phyloP scores from a whole-genome alignment of 192 early-diverging fungal species.

The Backusella morwellensis region DNA sequence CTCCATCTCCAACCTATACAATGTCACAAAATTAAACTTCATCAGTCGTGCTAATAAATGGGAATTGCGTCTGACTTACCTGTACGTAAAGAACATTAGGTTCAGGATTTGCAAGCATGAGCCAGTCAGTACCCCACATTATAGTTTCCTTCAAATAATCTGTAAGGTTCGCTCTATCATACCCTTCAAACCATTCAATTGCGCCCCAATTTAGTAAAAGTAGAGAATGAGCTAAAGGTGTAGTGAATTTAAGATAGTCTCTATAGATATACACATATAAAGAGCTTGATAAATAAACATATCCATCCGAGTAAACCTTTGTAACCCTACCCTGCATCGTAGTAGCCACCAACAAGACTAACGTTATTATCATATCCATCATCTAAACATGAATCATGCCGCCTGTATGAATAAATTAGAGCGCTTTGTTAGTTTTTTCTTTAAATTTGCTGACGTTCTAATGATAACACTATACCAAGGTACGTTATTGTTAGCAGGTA shows the following conservation, averaged over 20 bases:
- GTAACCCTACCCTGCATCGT: conserved; percentile 3
- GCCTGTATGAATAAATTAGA: neutral
- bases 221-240: conserved; percentile 44
- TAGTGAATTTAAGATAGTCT: conserved; percentile 54
- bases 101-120: conserved; percentile 48
- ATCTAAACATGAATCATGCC: neutral
- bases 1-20: conserved; percentile 26
- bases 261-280: neutral
- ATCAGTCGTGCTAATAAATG: neutral
- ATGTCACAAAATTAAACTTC: neutral
- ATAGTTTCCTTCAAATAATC: conserved; percentile 40
- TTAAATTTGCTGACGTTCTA: too few relatives aligned
- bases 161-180: conserved; percentile 40
- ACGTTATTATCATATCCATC: conserved; percentile 14
- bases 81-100: conserved; percentile 42
- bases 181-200: conserved; percentile 48
- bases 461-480: conserved; percentile 21
- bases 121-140: conserved; percentile 52
- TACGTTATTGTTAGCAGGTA: conserved; percentile 40
- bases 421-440: too few relatives aligned
- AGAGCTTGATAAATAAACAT: neutral
- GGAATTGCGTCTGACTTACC: conserved; percentile 6
- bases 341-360: conserved; percentile 11
- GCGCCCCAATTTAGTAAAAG: conserved; percentile 46
- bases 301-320: neutral